These are phyloP conservation scores for Lentinula guzmanii DNA, from an alignment of 768 basidiomycete species.

Conservation along the genomic window DNA sequence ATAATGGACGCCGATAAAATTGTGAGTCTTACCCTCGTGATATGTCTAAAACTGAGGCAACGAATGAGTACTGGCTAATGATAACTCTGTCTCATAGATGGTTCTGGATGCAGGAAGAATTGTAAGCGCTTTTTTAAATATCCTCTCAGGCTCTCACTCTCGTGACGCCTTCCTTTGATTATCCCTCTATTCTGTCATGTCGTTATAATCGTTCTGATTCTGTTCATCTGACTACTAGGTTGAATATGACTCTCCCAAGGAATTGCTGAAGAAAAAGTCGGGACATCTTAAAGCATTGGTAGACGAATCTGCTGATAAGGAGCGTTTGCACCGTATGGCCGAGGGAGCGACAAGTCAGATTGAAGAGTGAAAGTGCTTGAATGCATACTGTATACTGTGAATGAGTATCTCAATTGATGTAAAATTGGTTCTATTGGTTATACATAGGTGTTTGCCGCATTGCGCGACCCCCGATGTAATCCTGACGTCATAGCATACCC, in stretches of 20 bases:
- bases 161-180: too few relatives aligned
- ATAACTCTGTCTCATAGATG: conserved; percentile 20
- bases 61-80: conserved; percentile 8
- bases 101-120: conserved; percentile 40
- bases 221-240: conserved; percentile 24
- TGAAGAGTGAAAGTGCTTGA: too few relatives aligned
- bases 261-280: conserved; percentile 45
- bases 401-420: too few relatives aligned
- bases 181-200: too few relatives aligned
- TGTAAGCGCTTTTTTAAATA: conserved; percentile 11
- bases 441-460: too few relatives aligned
- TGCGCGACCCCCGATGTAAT: not conserved
- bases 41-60: not conserved
- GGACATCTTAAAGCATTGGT: conserved; percentile 49
- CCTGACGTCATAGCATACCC: not conserved
- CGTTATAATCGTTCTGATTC: not conserved
- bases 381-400: too few relatives aligned
- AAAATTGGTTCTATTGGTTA: too few relatives aligned
- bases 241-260: conserved; percentile 49
- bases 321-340: too few relatives aligned
- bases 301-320: conserved; percentile 47
- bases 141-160: not conserved
- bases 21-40: conserved; percentile 11
- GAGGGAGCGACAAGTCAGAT: too few relatives aligned
- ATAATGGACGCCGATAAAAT: conserved; percentile 54